These are phyloP conservation scores for Aspergillus ibericus DNA, from an alignment of 2,329 filamentous ascomycete genomes.

Conservation along the genomic window DNA sequence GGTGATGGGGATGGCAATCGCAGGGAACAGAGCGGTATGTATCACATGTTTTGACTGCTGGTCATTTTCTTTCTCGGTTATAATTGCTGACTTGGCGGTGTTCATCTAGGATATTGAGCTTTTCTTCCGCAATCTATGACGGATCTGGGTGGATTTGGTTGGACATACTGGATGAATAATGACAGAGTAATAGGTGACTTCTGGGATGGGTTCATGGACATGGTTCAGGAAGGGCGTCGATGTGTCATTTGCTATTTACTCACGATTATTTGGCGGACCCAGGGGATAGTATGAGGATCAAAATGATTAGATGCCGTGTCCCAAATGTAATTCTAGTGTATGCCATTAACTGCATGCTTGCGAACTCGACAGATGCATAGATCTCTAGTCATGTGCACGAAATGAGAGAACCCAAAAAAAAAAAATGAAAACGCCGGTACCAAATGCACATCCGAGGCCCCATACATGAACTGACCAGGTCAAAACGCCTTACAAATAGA, in stretches of 20 bases:
- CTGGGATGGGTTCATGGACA: background rate
- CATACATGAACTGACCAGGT: background rate
- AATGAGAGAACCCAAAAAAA: background rate
- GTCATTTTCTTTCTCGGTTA: background rate
- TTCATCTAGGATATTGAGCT: background rate
- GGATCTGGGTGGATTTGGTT: background rate
- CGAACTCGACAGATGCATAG: background rate
- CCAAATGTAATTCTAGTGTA: background rate
- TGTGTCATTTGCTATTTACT: background rate
- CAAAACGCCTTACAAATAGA: background rate
- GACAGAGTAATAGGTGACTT: background rate
- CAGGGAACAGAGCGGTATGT: slow-evolving; percentile 50
- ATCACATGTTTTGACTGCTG: background rate
- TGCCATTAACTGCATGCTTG: background rate
- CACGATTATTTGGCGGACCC: background rate
- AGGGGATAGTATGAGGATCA: background rate
- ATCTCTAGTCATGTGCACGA: background rate
- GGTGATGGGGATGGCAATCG: slow-evolving; percentile 29
- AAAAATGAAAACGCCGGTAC: background rate
- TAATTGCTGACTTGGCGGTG: background rate
- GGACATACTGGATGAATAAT: background rate
- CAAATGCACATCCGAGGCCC: background rate
- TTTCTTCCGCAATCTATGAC: background rate
- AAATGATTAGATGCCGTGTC: background rate
- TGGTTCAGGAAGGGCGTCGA: background rate